Conservation (phyloP, 352 stramenopile genomes). For the Globisporangium spiculum region DNA sequence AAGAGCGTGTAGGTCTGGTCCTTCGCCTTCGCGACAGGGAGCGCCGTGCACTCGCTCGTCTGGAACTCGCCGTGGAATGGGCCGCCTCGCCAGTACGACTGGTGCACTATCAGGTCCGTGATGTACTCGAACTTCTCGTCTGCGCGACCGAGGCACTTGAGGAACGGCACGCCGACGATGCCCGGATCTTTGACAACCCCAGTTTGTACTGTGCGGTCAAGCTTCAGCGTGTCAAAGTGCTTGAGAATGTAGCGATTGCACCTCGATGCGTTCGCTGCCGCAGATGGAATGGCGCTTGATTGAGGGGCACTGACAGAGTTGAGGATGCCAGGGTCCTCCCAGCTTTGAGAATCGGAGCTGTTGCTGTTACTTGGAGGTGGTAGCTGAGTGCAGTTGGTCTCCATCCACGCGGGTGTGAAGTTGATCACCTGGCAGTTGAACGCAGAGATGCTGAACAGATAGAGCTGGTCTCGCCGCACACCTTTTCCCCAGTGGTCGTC, state of each 20-base stretch:
- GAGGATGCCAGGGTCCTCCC: constrained; percentile 1
- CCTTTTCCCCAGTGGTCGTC: constrained; percentile 29
- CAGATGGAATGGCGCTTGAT: not conserved
- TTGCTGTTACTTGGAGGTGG: not conserved
- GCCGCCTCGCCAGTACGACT: constrained; percentile 30
- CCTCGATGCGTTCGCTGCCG: constrained; percentile 15
- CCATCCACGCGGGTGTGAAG: constrained; percentile 25
- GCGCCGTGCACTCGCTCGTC: constrained; percentile 26
- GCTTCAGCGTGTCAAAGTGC: constrained; percentile 25
- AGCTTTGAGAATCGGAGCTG: not conserved
- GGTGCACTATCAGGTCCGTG: constrained; percentile 26
- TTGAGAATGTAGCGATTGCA: constrained; percentile 30
- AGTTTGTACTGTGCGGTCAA: constrained; percentile 17
- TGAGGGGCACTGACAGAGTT: constrained; percentile 9
- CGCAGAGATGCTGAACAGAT: constrained; percentile 33
- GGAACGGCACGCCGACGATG: constrained; percentile 18
- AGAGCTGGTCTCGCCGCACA: constrained; percentile 22
- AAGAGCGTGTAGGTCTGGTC: constrained; percentile 21
- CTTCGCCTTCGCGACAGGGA: constrained; percentile 8
- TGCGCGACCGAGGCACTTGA: constrained; percentile 25
- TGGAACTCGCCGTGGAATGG: constrained; percentile 32
- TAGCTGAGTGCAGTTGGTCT: constrained; percentile 11
- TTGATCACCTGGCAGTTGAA: constrained; percentile 34
- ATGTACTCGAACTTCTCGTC: constrained; percentile 23
- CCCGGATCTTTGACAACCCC: constrained; percentile 26